These are phyloP conservation scores for Trichoderma atroviride DNA, from an alignment of 2,329 filamentous ascomycete genomes.

Conservation along the genomic window DNA sequence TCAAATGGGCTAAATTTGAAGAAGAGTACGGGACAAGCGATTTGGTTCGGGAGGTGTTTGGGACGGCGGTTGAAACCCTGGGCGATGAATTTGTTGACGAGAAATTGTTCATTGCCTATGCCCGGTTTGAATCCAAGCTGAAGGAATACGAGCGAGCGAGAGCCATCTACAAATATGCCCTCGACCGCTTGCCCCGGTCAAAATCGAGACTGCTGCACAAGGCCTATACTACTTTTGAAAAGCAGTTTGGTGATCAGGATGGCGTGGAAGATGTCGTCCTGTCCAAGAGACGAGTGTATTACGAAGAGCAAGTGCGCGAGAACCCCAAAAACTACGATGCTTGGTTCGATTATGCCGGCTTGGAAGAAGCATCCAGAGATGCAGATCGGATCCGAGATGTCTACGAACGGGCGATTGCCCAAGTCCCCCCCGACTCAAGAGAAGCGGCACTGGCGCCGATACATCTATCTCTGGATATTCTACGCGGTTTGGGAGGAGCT, in stretches of 20 bases:
- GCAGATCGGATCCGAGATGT: constrained; percentile 83
- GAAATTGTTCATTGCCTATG: constrained; percentile 91
- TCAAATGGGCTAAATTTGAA: constrained; percentile 98
- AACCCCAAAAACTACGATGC: constrained; percentile 96
- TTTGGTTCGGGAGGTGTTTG: constrained; percentile 88
- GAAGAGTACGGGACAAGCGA: constrained; percentile 94
- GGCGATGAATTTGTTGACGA: constrained; percentile 97
- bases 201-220: constrained; percentile 86
- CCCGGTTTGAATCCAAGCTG: constrained; percentile 90
- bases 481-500: constrained; percentile 96
- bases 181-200: constrained; percentile 87
- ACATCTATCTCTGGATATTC: constrained; percentile 98
- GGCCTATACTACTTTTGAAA: constrained; percentile 95
- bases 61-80: constrained; percentile 81
- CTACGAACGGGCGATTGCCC: constrained; percentile 93
- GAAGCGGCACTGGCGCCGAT: constrained; percentile 95
- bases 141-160: constrained; percentile 93
- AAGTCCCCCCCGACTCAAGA: constrained; percentile 94
- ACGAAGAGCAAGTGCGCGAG: constrained; percentile 91
- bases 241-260: constrained; percentile 91
- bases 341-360: constrained; percentile 92
- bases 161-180: constrained; percentile 94
- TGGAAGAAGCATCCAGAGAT: constrained; percentile 86
- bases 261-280: constrained; percentile 94
- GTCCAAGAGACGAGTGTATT: constrained; percentile 89